phyloP scores from a whole-genome alignment of 805 yeast genomes.

The Lachancea meyersii region DNA sequence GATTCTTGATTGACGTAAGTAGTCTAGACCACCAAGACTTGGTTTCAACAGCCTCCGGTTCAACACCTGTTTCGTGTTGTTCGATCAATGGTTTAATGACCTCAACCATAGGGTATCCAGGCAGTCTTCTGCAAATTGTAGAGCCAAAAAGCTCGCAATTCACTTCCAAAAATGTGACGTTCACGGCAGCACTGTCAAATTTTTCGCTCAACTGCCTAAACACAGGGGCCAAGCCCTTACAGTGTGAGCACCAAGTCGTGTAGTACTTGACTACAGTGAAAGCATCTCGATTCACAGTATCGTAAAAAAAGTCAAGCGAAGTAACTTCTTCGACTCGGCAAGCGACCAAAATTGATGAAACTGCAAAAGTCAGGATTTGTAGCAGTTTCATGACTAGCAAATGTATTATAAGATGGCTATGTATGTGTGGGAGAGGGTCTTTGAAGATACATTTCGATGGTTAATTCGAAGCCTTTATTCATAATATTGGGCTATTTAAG shows the following conservation, averaged over 20 bases:
- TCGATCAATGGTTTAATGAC: slow-evolving; percentile 41
- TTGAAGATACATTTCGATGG: neutral
- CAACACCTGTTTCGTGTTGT: neutral
- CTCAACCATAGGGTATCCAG: slow-evolving; percentile 62
- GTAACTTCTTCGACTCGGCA: slow-evolving; percentile 12
- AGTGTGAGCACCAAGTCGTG: slow-evolving; percentile 71
- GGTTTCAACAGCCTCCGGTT: neutral
- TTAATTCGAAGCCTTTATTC: neutral
- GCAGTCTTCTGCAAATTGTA: slow-evolving; percentile 26
- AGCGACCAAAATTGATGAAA: neutral
- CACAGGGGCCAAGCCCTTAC: slow-evolving; percentile 51
- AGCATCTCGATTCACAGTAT: slow-evolving; percentile 21
- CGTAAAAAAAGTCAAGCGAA: slow-evolving; percentile 27
- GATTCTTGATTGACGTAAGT: neutral
- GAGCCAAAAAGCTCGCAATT: slow-evolving; percentile 32
- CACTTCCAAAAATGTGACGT: slow-evolving; percentile 28
- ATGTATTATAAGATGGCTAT: no score
- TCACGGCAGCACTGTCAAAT: slow-evolving; percentile 19
- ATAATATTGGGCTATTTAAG: neutral
- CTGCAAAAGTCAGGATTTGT: neutral
- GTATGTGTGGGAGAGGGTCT: neutral
- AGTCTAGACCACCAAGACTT: slow-evolving; percentile 7
- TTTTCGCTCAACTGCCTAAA: slow-evolving; percentile 44
- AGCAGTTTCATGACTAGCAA: neutral
- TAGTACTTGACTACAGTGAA: slow-evolving; percentile 37